A percentile compares a stretch with the other conserved stretches of the same genome.
Evolutionary conservation across 257 asterid species (phyloP).

Genomic region (Rehmannia glutinosa): DNA sequence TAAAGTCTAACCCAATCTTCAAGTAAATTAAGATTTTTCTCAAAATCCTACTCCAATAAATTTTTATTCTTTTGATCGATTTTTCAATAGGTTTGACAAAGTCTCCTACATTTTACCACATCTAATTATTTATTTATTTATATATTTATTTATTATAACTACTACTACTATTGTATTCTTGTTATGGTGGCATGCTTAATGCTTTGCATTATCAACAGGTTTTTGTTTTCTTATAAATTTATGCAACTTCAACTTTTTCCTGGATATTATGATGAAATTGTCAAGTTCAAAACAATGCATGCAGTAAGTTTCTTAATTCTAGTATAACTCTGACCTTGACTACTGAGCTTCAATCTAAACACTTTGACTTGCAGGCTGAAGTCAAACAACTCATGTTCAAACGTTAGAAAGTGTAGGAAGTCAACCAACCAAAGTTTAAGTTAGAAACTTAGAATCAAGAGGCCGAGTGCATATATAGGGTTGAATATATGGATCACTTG

Average conservation of each 20-base stretch:
- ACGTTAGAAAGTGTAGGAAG: slow-evolving; percentile 26
- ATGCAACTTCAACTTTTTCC: background rate
- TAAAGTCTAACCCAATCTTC: too few relatives aligned
- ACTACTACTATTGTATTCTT: too few relatives aligned
- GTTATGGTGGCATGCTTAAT: too few relatives aligned
- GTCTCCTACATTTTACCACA: too few relatives aligned
- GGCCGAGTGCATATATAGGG: background rate
- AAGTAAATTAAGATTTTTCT: too few relatives aligned
- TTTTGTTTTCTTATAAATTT: background rate
- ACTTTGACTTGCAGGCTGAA: slow-evolving; percentile 27
- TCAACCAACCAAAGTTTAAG: slow-evolving; percentile 16
- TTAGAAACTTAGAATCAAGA: too few relatives aligned
- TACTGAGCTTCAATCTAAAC: slow-evolving; percentile 18
- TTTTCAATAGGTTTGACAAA: background rate
- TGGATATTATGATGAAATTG: slow-evolving; percentile 14
- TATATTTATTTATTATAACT: too few relatives aligned
- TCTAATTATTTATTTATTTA: too few relatives aligned
- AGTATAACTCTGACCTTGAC: slow-evolving; percentile 23
- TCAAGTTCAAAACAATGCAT: background rate
- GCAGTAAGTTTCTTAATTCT: background rate
- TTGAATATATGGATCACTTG: slow-evolving; percentile 15
- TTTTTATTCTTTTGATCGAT: background rate
- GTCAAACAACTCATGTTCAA: slow-evolving; percentile 32
- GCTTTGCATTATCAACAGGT: too few relatives aligned
- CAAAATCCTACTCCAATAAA: too few relatives aligned